These are phyloP conservation scores for Peniophora sp. DNA, from an alignment of 1,284 basidiomycete genomes.

Conservation along the genomic window DNA sequence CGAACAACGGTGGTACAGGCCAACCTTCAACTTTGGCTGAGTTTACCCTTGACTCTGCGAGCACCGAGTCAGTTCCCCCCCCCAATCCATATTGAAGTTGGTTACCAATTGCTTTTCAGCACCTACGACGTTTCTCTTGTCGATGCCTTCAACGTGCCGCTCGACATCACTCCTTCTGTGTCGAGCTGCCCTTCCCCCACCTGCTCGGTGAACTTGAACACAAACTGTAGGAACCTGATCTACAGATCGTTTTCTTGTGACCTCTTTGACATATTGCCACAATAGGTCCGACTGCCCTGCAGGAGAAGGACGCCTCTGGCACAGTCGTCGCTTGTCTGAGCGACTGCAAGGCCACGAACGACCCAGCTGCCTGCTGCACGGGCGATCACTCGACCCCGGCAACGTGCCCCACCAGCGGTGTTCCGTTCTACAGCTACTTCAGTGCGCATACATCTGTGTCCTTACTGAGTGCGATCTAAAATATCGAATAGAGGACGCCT, in stretches of 20 bases:
- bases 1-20: conserved; percentile 29
- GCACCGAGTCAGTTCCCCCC: conserved; percentile 6
- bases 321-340: conserved; percentile 25
- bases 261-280: too few relatives aligned
- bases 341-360: conserved; percentile 16
- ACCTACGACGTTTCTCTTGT: conserved; percentile 13
- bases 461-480: background rate
- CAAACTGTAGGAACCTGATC: conserved; percentile 10
- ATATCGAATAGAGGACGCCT: conserved; percentile 27
- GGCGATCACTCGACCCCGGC: conserved; percentile 30
- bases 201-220: conserved; percentile 22
- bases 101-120: too few relatives aligned
- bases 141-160: conserved; percentile 28
- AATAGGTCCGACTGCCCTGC: conserved; percentile 13
- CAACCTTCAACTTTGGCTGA: conserved; percentile 37
- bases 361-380: conserved; percentile 37
- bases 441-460: conserved; percentile 21
- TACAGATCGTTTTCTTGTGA: too few relatives aligned
- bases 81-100: too few relatives aligned
- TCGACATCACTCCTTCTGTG: conserved; percentile 21
- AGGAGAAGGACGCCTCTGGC: conserved; percentile 21
- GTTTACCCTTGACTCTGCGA: conserved; percentile 28
- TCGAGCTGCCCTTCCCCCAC: conserved; percentile 20
- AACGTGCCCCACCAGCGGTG: conserved; percentile 34
- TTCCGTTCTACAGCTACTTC: conserved; percentile 37